Base-by-base conservation (phyloP, 306 rosid species). In the Dryas octopetala region DNA sequence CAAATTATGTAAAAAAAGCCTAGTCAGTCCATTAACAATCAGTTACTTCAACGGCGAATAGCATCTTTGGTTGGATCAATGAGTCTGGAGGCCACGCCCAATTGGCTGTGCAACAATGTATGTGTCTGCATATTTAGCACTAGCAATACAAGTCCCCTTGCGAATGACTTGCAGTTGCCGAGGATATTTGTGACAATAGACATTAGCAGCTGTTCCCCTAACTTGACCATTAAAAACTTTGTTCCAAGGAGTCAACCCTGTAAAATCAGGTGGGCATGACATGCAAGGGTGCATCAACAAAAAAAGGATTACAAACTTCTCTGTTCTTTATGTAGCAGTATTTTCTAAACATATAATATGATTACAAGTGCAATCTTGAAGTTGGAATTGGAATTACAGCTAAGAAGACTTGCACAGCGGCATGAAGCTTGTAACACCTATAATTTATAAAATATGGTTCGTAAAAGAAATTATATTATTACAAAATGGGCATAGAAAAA, bases 1-100 rank as follows among this genome's bases (percentile, higher is more conserved):
- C 28, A 38, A 71, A 60, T 5, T 61, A 73, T 66, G 74, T 57
- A 47, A 13, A 28, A 57, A 67, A 57, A 46, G 40, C 46, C 28
- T 10, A 40, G 38, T 43, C n/a, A 55, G 50, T 54, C 48, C 9
- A 52, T 8, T 43, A 51, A 38, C 43, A 49, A 69, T 32, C 38
- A 23, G 70, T 45, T 26, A 54, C 75, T 71, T 54, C 52, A 40
- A 14, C 46, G 49, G 48, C 53, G 54, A 71, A 46, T n/a, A 19
- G 12, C 26, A 19, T 4, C 8, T 41, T 23, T 53, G 44, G 72
- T 23, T 53, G 19, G 72, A 65, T 45, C 26, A 43, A 40, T n/a
- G 53, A 45, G 52, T 65, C 9, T 45, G 32, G 50, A 47, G 71
- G 55, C 53, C 38, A 5, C 55, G 12, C 38, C 38, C 38, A 32